phyloP scores from a whole-genome alignment of 2,329 filamentous ascomycete genomes.

The Cladophialophora exuberans region DNA sequence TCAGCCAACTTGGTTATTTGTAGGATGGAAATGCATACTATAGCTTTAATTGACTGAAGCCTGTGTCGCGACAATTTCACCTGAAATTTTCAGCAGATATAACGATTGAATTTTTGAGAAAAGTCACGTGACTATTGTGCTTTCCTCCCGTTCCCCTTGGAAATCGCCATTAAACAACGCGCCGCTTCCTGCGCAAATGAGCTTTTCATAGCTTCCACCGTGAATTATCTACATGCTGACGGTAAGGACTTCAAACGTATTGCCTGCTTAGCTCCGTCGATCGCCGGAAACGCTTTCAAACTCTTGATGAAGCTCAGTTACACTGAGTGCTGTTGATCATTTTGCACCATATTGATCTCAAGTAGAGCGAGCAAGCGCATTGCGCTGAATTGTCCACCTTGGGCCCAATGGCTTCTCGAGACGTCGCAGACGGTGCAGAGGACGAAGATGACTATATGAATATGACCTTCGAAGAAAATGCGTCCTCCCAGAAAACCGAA shows the following conservation, averaged over 20 bases:
- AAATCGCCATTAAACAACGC: too few species aligned
- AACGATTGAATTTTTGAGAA: not conserved
- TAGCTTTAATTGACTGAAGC: too few species aligned
- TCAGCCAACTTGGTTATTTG: too few species aligned
- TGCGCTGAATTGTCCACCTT: not conserved
- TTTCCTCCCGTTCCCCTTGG: not conserved
- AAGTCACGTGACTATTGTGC: conserved; percentile 16
- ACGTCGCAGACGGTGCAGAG: not conserved
- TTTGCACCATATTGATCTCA: conserved; percentile 3
- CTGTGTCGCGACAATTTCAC: conserved; percentile 27
- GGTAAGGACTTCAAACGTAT: too few species aligned
- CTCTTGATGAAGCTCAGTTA: not conserved
- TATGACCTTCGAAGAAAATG: conserved; percentile 80
- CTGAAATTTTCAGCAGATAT: conserved; percentile 11
- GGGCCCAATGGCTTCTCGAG: conserved; percentile 7
- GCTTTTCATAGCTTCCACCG: too few species aligned
- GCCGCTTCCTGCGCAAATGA: too few species aligned
- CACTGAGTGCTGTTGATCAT: not conserved
- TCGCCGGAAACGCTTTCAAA: not conserved
- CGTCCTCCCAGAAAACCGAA: conserved; percentile 54
- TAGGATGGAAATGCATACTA: too few species aligned
- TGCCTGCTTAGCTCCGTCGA: too few species aligned
- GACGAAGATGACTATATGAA: conserved; percentile 97
- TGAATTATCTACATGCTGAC: too few species aligned
- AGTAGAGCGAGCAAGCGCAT: not conserved